Evolutionary conservation across 306 rosid genomes (phyloP).

Genomic region (Trichosanthes truncata): DNA sequence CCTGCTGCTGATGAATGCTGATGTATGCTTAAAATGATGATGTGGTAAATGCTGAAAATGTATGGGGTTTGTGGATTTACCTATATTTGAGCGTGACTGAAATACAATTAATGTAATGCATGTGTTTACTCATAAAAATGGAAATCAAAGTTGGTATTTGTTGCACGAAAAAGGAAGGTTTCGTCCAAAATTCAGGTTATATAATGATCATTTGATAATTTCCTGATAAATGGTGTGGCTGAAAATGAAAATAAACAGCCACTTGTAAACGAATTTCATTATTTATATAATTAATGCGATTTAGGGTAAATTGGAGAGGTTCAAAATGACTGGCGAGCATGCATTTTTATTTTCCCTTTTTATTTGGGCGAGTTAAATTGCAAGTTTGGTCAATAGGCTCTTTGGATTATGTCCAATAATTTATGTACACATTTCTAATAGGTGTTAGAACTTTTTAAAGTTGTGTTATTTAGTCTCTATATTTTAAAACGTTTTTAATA

Average conservation of each 20-base stretch:
- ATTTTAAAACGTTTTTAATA: no score
- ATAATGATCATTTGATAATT: no score
- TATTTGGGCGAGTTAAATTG: no score
- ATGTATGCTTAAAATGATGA: not conserved
- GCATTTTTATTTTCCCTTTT: no score
- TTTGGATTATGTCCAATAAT: no score
- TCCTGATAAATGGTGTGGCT: not conserved
- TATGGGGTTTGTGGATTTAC: not conserved
- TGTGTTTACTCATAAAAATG: not conserved
- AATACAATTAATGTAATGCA: not conserved
- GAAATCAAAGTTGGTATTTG: not conserved
- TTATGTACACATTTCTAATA: no score
- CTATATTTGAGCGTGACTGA: not conserved
- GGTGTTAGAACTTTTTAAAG: no score
- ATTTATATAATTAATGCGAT: not conserved
- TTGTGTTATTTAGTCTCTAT: no score
- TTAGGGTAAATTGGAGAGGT: not conserved
- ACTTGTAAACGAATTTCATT: not conserved
- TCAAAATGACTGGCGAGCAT: no score
- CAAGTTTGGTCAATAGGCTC: no score
- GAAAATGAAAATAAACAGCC: not conserved
- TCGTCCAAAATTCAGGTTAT: not conserved
- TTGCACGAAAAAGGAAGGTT: not conserved
- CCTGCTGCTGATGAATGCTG: not conserved
- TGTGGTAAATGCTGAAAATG: not conserved